These are phyloP conservation scores for Heterobasidion irregulare DNA, from an alignment of 1,284 basidiomycete species.

Conservation along the genomic window DNA sequence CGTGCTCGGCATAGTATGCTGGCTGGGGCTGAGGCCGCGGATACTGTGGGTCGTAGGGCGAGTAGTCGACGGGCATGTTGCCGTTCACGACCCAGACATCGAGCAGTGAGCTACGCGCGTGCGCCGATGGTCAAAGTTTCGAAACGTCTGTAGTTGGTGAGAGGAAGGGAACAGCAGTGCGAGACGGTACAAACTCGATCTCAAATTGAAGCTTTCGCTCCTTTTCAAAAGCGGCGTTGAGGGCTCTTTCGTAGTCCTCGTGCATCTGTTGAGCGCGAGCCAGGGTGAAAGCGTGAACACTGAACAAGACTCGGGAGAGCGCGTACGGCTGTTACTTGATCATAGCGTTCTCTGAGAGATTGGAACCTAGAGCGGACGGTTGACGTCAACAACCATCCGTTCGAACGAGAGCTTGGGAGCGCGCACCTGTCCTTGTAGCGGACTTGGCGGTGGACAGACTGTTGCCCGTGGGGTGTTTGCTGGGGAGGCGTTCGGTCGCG, in stretches of 20 bases:
- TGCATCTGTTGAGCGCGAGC: neutral
- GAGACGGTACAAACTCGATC: neutral
- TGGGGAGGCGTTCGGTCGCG: too few species aligned
- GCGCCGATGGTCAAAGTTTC: neutral
- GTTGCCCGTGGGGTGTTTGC: neutral
- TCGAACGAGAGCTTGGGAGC: neutral
- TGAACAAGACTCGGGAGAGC: neutral
- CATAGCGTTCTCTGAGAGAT: constrained; percentile 7
- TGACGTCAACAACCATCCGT: neutral
- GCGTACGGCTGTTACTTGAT: constrained; percentile 3
- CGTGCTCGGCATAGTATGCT: constrained; percentile 2
- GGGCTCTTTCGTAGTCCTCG: neutral
- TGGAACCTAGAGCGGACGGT: constrained; percentile 10
- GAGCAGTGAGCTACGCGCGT: constrained; percentile 3
- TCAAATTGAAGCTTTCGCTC: constrained; percentile 5
- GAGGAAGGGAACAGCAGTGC: neutral
- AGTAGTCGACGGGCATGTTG: neutral
- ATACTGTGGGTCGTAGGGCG: neutral
- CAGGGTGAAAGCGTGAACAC: neutral
- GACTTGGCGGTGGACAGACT: neutral
- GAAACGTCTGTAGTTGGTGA: neutral
- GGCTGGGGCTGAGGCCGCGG: neutral
- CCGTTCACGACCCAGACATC: neutral
- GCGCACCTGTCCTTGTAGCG: constrained; percentile 15
- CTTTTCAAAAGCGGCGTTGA: constrained; percentile 1